Base-by-base conservation (phyloP, 768 basidiomycete genomes). In the Podaxis sp. region DNA sequence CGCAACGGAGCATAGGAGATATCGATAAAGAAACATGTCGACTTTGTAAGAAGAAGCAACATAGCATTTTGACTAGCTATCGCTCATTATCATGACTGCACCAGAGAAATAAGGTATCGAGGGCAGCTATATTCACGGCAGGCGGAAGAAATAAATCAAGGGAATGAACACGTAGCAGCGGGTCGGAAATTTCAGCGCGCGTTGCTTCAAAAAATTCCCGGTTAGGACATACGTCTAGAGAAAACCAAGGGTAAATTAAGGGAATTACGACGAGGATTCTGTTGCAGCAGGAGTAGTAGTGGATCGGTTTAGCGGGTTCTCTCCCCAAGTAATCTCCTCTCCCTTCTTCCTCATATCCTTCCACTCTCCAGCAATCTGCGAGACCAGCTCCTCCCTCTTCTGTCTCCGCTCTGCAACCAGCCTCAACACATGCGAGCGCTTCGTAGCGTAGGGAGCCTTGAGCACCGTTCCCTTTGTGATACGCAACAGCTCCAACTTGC, bases 391-490 rank as follows among this genome's bases (percentile, higher is more conserved):
- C 66, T 83, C 81, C 63, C 80, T 72, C 70, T 74, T 71, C 58
- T 71, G 73, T 63, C 78, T 72, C 53, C 79, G 75, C 63, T 80
- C 79, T 19, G 77, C 75, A 59, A 83, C 74, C 12, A 79, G 63
- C 19, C 76, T 74, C 47, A 82, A 64, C 46, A 82, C 80, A 57
- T 79, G 77, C n/a, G 79, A 77, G 36, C 79, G 76, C 66, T 79
- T 80, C 43, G 79, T 78, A 13, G 76, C 75, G 55, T 74, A 69
- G n/a, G 77, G 76, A 15, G 75, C 76, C 50, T 70, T 72, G 54
- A 76, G 78, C 47, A 72, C 72, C 68, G 76, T 75, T 9, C 75
- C 75, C 65, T 75, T 77, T 24, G 74, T 78, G 55, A 75, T 62
- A 9, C 77, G 74, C 55, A 81, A 68, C 27, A 76, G 53, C 68